phyloP scores from a whole-genome alignment of 116 monocot genomes.

The Papilionanthe hybrid region DNA sequence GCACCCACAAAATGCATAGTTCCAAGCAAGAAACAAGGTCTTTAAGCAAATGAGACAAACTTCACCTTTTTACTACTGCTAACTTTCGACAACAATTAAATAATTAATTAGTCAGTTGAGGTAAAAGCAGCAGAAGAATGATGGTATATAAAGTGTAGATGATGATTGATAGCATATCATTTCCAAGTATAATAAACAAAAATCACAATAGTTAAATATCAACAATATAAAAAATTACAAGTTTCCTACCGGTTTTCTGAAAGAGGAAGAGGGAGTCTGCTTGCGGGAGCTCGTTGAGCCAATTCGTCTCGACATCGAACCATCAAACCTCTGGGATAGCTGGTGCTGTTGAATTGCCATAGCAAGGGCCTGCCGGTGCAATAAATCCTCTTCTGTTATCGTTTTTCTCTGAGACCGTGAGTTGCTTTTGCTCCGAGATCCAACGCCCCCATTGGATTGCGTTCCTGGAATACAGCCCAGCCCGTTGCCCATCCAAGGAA shows the following conservation, averaged over 20 bases:
- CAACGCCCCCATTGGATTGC: slow-evolving; percentile 13
- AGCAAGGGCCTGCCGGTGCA: slow-evolving; percentile 26
- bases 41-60: not conserved
- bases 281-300: slow-evolving; percentile 61
- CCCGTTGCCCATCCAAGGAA: slow-evolving; percentile 35
- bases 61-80: not conserved
- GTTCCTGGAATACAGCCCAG: slow-evolving; percentile 38
- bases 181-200: not conserved
- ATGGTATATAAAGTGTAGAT: not conserved
- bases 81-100: not conserved
- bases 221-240: not conserved
- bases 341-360: slow-evolving; percentile 56
- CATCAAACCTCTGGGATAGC: slow-evolving; percentile 71
- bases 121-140: not conserved
- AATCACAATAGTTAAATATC: not conserved
- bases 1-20: not conserved
- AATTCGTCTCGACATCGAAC: slow-evolving; percentile 72
- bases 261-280: slow-evolving; percentile 35
- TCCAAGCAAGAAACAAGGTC: not conserved
- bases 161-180: not conserved
- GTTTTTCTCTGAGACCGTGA: slow-evolving; percentile 30
- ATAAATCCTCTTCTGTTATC: slow-evolving; percentile 47
- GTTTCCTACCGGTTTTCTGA: slow-evolving; percentile 41
- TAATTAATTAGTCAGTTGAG: not conserved
- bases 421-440: slow-evolving; percentile 34